A percentile compares a stretch with the other conserved stretches of the same genome.
Evolutionary conservation across 1,139 yeast species (phyloP).

Genomic region (Saccharomyces uvarum): DNA sequence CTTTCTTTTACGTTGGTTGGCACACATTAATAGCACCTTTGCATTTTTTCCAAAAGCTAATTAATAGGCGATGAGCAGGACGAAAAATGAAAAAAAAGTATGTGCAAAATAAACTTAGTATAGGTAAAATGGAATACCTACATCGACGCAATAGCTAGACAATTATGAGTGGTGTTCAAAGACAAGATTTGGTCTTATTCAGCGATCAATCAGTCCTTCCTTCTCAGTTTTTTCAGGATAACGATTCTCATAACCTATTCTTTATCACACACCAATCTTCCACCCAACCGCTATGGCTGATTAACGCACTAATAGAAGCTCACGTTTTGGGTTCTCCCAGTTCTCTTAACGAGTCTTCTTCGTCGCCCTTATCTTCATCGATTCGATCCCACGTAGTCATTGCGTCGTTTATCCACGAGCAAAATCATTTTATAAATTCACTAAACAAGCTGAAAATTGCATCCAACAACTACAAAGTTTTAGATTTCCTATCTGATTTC

Average conservation of each 20-base stretch:
- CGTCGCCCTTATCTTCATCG: neutral
- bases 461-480: slow-evolving; percentile 12
- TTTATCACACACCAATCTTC: slow-evolving; percentile 29
- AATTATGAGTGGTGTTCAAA: slow-evolving; percentile 32
- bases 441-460: slow-evolving; percentile 21
- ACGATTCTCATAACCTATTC: slow-evolving; percentile 31
- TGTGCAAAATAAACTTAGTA: neutral
- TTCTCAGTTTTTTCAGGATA: slow-evolving; percentile 19
- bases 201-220: slow-evolving; percentile 46
- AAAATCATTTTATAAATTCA: slow-evolving; percentile 14
- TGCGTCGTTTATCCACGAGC: slow-evolving; percentile 28
- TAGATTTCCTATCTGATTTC: slow-evolving; percentile 25
- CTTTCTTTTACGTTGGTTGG: neutral
- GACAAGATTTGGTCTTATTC: slow-evolving; percentile 54
- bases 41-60: neutral
- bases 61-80: neutral
- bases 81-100: neutral
- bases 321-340: slow-evolving; percentile 23
- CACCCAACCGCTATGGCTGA: slow-evolving; percentile 62
- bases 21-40: neutral
- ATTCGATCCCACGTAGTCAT: slow-evolving; percentile 11
- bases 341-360: slow-evolving; percentile 18
- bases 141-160: neutral
- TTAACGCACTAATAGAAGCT: slow-evolving; percentile 36
- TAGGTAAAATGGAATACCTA: neutral